Conservation (phyloP, 2,329 filamentous ascomycete species). For the Claviceps monticola region DNA sequence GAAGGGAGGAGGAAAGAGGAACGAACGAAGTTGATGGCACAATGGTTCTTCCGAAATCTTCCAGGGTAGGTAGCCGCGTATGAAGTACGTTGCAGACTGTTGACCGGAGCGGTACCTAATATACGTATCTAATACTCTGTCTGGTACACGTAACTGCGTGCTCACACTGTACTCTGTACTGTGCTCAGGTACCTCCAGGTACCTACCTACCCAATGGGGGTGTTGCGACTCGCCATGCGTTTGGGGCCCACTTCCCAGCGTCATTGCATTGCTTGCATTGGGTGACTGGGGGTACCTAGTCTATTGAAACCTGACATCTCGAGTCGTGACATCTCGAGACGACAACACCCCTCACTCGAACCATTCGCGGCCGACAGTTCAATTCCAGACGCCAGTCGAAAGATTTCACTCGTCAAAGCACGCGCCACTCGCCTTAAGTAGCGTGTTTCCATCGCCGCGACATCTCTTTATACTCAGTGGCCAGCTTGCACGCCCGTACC, state of each 20-base stretch:
- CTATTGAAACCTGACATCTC: not conserved
- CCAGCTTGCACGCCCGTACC: not conserved
- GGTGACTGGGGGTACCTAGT: not conserved
- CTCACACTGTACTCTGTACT: not conserved
- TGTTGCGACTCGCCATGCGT: not conserved
- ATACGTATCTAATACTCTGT: too few relatives aligned
- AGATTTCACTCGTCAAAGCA: not conserved
- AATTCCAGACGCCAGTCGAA: not conserved
- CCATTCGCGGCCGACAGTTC: not conserved
- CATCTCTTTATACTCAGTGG: not conserved
- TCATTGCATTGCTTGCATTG: not conserved
- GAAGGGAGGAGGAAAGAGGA: not conserved
- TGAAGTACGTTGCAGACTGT: too few relatives aligned
- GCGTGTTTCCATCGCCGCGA: not conserved
- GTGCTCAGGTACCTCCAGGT: not conserved
- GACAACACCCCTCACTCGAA: not conserved
- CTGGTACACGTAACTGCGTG: not conserved
- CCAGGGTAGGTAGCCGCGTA: not conserved
- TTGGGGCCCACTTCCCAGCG: not conserved
- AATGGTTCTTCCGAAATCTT: not conserved
- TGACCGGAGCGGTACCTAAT: too few relatives aligned
- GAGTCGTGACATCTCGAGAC: too few relatives aligned
- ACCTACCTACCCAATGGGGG: not conserved
- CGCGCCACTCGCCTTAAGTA: not conserved
- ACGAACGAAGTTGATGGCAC: not conserved